A percentile compares a stretch with the other conserved stretches of the same genome.
Evolutionary conservation across 2,329 filamentous ascomycete genomes (phyloP).

Genomic region (Pseudonectria foliicola): DNA sequence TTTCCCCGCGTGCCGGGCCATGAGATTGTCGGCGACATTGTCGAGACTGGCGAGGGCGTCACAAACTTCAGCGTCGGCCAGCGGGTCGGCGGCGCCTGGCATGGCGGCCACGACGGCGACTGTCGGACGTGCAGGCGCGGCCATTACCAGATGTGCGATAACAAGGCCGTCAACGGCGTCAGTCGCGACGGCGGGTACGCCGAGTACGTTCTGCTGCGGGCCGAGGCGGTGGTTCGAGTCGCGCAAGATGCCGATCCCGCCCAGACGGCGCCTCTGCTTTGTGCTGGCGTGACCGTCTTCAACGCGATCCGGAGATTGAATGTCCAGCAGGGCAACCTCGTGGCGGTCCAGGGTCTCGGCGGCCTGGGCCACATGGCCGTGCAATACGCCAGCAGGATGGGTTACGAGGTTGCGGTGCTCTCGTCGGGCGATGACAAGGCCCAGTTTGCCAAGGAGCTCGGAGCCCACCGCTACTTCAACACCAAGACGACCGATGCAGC

Average conservation of each 20-base stretch:
- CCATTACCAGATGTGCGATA: slow-evolving; percentile 62
- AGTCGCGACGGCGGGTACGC: slow-evolving; percentile 60
- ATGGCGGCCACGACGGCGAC: slow-evolving; percentile 47
- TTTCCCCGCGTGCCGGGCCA: slow-evolving; percentile 63
- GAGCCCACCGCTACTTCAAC: slow-evolving; percentile 41
- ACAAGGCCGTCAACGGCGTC: slow-evolving; percentile 57
- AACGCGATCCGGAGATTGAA: slow-evolving; percentile 49
- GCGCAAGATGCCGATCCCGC: slow-evolving; percentile 45
- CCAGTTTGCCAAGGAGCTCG: slow-evolving; percentile 50
- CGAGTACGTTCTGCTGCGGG: slow-evolving; percentile 53
- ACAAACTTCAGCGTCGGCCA: slow-evolving; percentile 56
- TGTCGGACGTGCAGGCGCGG: slow-evolving; percentile 59
- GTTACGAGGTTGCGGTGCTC: slow-evolving; percentile 64
- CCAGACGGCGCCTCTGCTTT: slow-evolving; percentile 52
- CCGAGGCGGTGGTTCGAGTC: slow-evolving; percentile 53
- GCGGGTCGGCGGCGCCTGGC: slow-evolving; percentile 48
- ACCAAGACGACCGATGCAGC: slow-evolving; percentile 43
- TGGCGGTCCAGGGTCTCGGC: slow-evolving; percentile 62
- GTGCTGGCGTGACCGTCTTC: slow-evolving; percentile 59
- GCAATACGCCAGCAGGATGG: slow-evolving; percentile 70
- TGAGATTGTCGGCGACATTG: slow-evolving; percentile 63
- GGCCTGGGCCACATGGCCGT: slow-evolving; percentile 73
- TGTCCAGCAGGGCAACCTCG: slow-evolving; percentile 43
- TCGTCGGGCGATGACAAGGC: slow-evolving; percentile 60
- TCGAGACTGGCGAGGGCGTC: slow-evolving; percentile 50